Percentiles rank a stretch among this genome's conserved stretches.
Conservation (phyloP, 2,329 filamentous ascomycete species). For the Incumbomyces lentus region DNA sequence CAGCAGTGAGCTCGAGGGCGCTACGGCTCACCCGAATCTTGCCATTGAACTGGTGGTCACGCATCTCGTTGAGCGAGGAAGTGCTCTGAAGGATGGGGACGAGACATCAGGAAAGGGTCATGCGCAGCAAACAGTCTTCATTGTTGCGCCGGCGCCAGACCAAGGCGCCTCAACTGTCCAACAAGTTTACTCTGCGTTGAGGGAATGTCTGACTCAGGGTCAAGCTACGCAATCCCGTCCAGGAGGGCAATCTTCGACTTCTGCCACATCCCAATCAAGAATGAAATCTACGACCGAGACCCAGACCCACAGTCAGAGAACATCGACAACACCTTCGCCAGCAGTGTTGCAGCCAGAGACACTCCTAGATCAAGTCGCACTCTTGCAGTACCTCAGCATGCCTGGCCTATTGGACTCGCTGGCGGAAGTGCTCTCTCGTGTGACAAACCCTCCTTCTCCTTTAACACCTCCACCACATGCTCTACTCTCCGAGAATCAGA, state of each 20-base stretch:
- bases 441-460: no score
- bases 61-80: not conserved
- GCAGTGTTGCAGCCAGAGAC: conserved; percentile 7
- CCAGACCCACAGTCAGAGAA: no score
- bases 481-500: no score
- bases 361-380: conserved; percentile 11
- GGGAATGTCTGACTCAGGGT: conserved; percentile 5
- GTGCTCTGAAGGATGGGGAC: no score
- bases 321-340: not conserved
- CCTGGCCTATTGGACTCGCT: conserved; percentile 13
- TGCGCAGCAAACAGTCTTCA: conserved; percentile 4
- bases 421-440: conserved; percentile 7
- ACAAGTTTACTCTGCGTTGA: conserved; percentile 7
- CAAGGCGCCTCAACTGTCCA: not conserved
- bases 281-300: no score
- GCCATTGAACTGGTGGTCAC: conserved; percentile 9
- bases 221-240: not conserved
- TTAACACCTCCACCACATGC: not conserved
- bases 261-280: not conserved
- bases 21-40: not conserved
- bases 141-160: not conserved
- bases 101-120: not conserved
- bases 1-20: not conserved
- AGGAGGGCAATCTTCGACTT: no score
- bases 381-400: conserved; percentile 17